Evolutionary conservation across 192 early-diverging fungal species (phyloP).

Genomic region (Umbelopsis sp.): DNA sequence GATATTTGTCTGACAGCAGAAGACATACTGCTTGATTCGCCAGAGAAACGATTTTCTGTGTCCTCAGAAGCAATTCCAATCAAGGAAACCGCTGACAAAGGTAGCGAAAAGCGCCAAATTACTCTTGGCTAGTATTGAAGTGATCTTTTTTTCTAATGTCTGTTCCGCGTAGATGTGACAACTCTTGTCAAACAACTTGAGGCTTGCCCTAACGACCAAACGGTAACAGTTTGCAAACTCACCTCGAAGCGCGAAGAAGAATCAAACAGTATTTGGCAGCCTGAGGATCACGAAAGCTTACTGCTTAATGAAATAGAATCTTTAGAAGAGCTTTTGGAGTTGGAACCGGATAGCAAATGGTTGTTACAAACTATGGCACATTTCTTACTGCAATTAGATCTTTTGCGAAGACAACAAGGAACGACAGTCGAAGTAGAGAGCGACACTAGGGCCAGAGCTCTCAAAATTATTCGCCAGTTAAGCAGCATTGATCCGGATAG

Average conservation of each 20-base stretch:
- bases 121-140: background rate
- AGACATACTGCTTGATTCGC: background rate
- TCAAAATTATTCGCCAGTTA: constrained; percentile 54
- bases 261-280: constrained; percentile 28
- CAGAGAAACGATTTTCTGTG: background rate
- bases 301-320: constrained; percentile 61
- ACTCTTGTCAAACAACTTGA: background rate
- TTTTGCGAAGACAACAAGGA: constrained; percentile 33
- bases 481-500: constrained; percentile 57
- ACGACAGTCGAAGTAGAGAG: constrained; percentile 28
- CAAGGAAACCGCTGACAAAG: background rate
- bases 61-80: background rate
- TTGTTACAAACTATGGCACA: constrained; percentile 61
- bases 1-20: background rate
- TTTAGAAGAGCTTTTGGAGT: constrained; percentile 69
- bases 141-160: background rate
- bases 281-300: constrained; percentile 43
- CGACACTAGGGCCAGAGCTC: constrained; percentile 38
- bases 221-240: background rate
- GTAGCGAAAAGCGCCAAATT: background rate
- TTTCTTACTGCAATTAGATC: constrained; percentile 46
- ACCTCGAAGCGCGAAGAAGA: background rate
- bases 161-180: background rate
- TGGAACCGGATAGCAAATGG: constrained; percentile 87
- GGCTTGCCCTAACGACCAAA: background rate